Conservation (phyloP, 192 early-diverging fungal species). For the Coemansia sp. region DNA sequence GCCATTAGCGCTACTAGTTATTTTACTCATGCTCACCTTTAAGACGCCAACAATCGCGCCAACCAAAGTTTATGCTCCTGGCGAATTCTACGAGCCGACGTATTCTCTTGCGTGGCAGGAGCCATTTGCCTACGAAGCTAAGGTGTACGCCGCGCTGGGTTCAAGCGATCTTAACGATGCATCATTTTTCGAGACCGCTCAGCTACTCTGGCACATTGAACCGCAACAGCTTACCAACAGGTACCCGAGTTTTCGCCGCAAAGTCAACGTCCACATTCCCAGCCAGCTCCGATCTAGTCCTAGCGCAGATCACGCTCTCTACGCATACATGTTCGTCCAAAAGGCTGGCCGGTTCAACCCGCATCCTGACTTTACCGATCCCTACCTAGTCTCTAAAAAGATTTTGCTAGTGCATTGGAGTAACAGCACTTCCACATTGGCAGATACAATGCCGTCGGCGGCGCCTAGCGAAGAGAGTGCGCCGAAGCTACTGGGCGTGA, state of each 20-base stretch:
- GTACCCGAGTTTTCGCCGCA: constrained; percentile 6
- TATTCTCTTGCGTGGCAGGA: constrained; percentile 10
- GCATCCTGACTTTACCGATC: constrained; percentile 18
- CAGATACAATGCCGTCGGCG: not conserved
- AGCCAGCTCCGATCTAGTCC: constrained; percentile 4
- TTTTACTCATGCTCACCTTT: not conserved
- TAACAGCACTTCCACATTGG: not conserved
- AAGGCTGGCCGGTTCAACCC: constrained; percentile 7
- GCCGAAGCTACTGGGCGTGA: constrained; percentile 3
- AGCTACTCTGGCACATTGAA: constrained; percentile 22
- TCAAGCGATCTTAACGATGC: not conserved
- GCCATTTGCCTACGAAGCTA: constrained; percentile 16
- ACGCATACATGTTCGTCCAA: constrained; percentile 21
- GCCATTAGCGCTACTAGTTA: not conserved
- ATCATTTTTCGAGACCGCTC: constrained; percentile 14
- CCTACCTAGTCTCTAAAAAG: not conserved
- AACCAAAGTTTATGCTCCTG: not conserved
- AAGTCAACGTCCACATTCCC: constrained; percentile 6
- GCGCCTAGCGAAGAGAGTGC: too few species aligned
- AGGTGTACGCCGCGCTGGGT: constrained; percentile 16
- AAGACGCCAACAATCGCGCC: not conserved
- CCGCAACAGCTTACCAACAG: constrained; percentile 5
- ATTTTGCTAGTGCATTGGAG: constrained; percentile 8
- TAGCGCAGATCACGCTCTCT: not conserved
- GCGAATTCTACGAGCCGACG: not conserved